phyloP scores from a whole-genome alignment of 164 flowering plant species.

The Chloranthus sessilifolius region DNA sequence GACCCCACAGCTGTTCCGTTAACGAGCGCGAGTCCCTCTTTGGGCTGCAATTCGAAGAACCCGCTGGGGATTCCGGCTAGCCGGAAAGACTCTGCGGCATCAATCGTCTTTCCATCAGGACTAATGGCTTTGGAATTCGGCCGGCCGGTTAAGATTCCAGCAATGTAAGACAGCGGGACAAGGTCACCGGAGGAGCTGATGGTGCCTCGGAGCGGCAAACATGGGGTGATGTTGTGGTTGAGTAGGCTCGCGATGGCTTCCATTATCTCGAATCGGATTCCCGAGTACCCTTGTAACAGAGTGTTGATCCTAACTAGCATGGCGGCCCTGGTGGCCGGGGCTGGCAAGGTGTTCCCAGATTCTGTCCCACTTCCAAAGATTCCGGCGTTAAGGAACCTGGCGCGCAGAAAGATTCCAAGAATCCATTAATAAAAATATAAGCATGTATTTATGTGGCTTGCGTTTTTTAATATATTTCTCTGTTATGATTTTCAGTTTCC shows the following conservation, averaged over 20 bases:
- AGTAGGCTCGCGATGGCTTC: conserved; percentile 52
- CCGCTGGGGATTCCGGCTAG: conserved; percentile 36
- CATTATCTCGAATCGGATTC: conserved; percentile 59
- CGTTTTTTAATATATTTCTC: too few species aligned
- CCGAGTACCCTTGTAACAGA: conserved; percentile 66
- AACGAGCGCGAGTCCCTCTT: conserved; percentile 60
- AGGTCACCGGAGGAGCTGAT: conserved; percentile 66
- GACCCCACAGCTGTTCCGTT: conserved; percentile 70
- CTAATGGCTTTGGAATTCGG: conserved; percentile 45
- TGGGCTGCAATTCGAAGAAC: conserved; percentile 56
- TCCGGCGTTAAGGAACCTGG: conserved; percentile 64
- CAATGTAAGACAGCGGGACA: conserved; percentile 61
- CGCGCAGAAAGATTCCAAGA: background rate
- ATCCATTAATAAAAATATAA: background rate
- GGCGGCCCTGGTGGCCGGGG: conserved; percentile 52
- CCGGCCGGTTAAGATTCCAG: conserved; percentile 56
- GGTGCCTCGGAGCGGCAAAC: conserved; percentile 55
- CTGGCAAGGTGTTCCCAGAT: conserved; percentile 39
- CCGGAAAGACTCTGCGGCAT: conserved; percentile 37
- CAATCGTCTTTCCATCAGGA: conserved; percentile 33
- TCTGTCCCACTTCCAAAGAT: conserved; percentile 49
- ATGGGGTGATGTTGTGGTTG: conserved; percentile 53
- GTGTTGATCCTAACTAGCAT: conserved; percentile 67
- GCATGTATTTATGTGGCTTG: too few species aligned
- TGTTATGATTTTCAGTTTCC: too few species aligned